Evolutionary conservation across 164 flowering plant species (phyloP).

Genomic region (Annona cherimola): DNA sequence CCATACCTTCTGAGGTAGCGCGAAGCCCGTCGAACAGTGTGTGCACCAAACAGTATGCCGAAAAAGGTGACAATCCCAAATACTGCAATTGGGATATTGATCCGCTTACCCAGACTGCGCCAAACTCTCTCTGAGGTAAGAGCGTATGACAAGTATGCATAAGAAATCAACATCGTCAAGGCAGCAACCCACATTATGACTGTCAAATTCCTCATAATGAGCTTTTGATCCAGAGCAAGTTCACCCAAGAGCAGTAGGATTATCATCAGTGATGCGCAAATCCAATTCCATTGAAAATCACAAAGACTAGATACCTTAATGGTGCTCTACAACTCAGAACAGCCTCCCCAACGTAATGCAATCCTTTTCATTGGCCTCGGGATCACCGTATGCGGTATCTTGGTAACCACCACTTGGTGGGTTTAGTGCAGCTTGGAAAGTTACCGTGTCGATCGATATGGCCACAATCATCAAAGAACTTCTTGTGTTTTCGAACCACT

Average conservation of each 20-base stretch:
- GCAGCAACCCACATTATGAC: background rate
- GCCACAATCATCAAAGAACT: background rate
- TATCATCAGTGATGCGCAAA: background rate
- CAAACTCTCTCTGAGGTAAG: background rate
- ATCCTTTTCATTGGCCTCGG: background rate
- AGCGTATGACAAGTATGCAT: background rate
- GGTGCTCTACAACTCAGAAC: background rate
- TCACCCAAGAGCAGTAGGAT: background rate
- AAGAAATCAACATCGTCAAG: background rate
- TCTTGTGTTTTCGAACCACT: background rate
- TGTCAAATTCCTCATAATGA: background rate
- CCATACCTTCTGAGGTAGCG: background rate
- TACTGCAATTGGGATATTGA: background rate
- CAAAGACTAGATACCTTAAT: background rate
- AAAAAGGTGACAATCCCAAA: background rate
- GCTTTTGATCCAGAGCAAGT: background rate
- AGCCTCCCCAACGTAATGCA: background rate
- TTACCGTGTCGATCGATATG: background rate
- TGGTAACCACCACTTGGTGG: slow-evolving; percentile 6
- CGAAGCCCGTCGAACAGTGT: background rate
- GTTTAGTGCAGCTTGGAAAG: slow-evolving; percentile 4
- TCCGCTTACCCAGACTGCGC: background rate
- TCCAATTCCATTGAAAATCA: background rate
- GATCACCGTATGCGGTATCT: background rate
- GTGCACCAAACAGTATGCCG: background rate